Conservation (phyloP, 1,139 yeast genomes). For the Kazachstania sp. region DNA sequence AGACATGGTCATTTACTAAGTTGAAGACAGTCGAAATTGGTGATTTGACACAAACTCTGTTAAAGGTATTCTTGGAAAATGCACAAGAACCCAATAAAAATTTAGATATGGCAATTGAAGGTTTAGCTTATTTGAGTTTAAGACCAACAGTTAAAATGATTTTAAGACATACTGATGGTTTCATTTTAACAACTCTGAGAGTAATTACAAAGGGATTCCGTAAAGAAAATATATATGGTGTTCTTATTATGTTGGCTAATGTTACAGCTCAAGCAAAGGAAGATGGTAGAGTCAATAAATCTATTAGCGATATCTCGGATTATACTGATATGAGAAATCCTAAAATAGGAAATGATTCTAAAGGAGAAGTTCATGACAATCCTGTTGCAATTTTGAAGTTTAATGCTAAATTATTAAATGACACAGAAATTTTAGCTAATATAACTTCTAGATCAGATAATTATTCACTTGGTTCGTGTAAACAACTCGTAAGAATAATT, state of each 20-base stretch:
- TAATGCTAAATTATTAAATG: constrained; percentile 16
- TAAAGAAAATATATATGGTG: constrained; percentile 19
- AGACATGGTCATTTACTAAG: constrained; percentile 30
- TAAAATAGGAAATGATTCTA: constrained; percentile 6
- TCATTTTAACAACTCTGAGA: constrained; percentile 13
- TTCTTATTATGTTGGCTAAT: constrained; percentile 24
- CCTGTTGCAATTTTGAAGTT: constrained; percentile 19
- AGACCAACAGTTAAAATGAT: constrained; percentile 20
- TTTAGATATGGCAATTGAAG: constrained; percentile 22
- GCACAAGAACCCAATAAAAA: constrained; percentile 8
- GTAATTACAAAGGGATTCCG: constrained; percentile 5
- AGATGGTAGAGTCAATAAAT: constrained; percentile 10
- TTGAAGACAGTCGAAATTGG: constrained; percentile 18
- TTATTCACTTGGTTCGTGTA: constrained; percentile 19
- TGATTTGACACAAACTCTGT: constrained; percentile 17
- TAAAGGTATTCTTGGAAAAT: constrained; percentile 7
- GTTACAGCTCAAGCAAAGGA: constrained; percentile 19
- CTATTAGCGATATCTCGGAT: constrained; percentile 19
- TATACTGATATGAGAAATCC: constrained; percentile 19
- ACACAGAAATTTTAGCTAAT: constrained; percentile 18
- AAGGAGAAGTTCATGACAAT: constrained; percentile 12
- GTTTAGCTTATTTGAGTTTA: constrained; percentile 28
- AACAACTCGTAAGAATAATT: constrained; percentile 23
- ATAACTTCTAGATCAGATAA: constrained; percentile 11
- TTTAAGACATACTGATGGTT: constrained; percentile 16